Conservation (phyloP, 192 early-diverging fungal species). For the Gaertneriomyces semiglobifer region DNA sequence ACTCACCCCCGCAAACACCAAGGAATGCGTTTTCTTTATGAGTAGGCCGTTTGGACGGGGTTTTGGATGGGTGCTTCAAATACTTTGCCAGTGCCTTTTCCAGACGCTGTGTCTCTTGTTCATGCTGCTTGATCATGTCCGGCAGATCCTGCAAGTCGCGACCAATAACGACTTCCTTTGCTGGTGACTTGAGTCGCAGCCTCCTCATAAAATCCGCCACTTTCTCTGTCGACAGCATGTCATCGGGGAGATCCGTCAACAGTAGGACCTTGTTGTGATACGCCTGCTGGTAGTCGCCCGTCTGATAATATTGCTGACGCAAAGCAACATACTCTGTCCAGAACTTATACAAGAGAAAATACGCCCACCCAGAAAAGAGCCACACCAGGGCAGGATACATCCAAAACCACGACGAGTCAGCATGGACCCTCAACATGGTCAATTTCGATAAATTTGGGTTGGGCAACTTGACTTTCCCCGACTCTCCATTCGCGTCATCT, state of each 20-base stretch:
- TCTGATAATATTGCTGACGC: constrained; percentile 31
- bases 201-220: constrained; percentile 29
- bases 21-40: constrained; percentile 26
- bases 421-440: constrained; percentile 30
- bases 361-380: constrained; percentile 29
- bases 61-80: constrained; percentile 33
- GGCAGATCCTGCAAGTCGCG: constrained; percentile 33
- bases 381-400: constrained; percentile 36
- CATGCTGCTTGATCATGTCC: constrained; percentile 36
- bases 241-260: constrained; percentile 38
- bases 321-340: constrained; percentile 35
- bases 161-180: constrained; percentile 33
- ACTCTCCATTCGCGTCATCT: background rate
- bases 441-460: constrained; percentile 29
- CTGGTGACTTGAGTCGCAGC: constrained; percentile 9
- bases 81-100: constrained; percentile 39
- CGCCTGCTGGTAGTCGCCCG: constrained; percentile 22
- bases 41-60: constrained; percentile 36
- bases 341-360: constrained; percentile 37
- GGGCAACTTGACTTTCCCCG: constrained; percentile 8
- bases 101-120: constrained; percentile 29
- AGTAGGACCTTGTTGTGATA: constrained; percentile 36
- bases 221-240: constrained; percentile 21
- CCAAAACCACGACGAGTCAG: constrained; percentile 30
- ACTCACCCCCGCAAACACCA: constrained; percentile 25